Evolutionary conservation across 495 filamentous ascomycete species (phyloP), one percentile per base, ranked within the genome.

Genomic region (Tetracladium setigerum): DNA sequence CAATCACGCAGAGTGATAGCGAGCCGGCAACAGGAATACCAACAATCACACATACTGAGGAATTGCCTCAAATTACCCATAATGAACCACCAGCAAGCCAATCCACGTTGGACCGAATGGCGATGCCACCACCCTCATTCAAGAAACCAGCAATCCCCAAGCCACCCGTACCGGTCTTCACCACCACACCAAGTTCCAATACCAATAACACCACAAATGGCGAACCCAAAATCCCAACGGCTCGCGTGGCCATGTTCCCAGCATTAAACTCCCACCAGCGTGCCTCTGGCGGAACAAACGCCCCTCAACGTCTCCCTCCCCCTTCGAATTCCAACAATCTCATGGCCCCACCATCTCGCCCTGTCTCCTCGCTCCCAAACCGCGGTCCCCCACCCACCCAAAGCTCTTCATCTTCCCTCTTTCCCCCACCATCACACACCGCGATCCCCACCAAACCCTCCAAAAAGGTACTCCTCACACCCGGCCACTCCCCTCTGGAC

Each of bases 401-500:
- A 0, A 34, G 47, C 13, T 44, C 52, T 30, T 27, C 22, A 3
- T 52, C 63, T 1, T 62, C 55, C 35, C 69, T 67, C 44, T 63
- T 68, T 24, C 76, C 64, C 0, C 70, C 70, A 0, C 75, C 68
- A 0, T 69, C 72, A 2, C 70, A 72, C 59, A 58, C 49, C 32
- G 41, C 61, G 52, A 71, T 69, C 30, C 73, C 72, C 9, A 44
- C 64, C 8, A 75, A 73, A 51, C 72, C 72, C 10, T 36, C 44
- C 0, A 57, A 57, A 27, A 79, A 86, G 54, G 86, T 95, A 16
- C 67, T 82, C 13, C 81, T 98, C 30, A 72, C 78, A 27, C 92
- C 92, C 0, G 92, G 92, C 32, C 89, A 86, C 70, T 91, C 86
- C 1, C 92, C 92, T 0, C 81, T 98, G 5, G 92, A 98, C 74